These are phyloP conservation scores for Cryptococcus deneoformans DNA, from an alignment of 1,284 basidiomycete species.

Conservation along the genomic window DNA sequence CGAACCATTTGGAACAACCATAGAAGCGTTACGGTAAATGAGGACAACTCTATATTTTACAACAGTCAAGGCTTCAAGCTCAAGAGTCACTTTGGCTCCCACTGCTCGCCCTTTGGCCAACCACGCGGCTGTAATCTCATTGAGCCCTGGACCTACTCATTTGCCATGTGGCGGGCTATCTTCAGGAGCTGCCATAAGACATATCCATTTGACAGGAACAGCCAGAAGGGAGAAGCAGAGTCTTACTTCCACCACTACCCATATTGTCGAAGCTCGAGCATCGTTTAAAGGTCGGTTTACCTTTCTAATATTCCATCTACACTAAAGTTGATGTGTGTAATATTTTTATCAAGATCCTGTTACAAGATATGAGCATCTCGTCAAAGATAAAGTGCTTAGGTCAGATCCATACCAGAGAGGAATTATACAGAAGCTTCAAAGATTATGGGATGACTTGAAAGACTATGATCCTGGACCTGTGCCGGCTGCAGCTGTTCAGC, in stretches of 20 bases:
- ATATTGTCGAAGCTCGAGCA: constrained; percentile 17
- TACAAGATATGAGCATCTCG: constrained; percentile 70
- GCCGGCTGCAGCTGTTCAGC: constrained; percentile 44
- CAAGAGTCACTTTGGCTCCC: too few relatives aligned
- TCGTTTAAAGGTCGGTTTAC: constrained; percentile 26
- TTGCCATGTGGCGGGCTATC: too few relatives aligned
- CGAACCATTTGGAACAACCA: too few relatives aligned
- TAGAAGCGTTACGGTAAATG: neutral
- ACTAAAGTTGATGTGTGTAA: neutral
- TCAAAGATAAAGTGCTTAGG: constrained; percentile 66
- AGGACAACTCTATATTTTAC: too few relatives aligned
- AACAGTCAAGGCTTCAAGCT: too few relatives aligned
- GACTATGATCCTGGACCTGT: constrained; percentile 69
- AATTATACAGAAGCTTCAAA: constrained; percentile 79
- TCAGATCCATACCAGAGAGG: constrained; percentile 79
- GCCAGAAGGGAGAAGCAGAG: neutral
- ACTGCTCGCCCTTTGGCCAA: too few relatives aligned
- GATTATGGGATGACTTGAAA: constrained; percentile 69
- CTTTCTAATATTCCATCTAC: neutral
- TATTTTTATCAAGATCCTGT: constrained; percentile 30
- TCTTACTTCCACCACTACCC: neutral
- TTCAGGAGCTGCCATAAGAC: too few relatives aligned
- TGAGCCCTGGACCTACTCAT: too few relatives aligned
- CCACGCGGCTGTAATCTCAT: too few relatives aligned
- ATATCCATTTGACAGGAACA: too few relatives aligned